A percentile compares a stretch with the other conserved stretches of the same genome.
These are phyloP conservation scores for Coemansia sp. DNA, from an alignment of 192 early-diverging fungal genomes.

Conservation along the genomic window DNA sequence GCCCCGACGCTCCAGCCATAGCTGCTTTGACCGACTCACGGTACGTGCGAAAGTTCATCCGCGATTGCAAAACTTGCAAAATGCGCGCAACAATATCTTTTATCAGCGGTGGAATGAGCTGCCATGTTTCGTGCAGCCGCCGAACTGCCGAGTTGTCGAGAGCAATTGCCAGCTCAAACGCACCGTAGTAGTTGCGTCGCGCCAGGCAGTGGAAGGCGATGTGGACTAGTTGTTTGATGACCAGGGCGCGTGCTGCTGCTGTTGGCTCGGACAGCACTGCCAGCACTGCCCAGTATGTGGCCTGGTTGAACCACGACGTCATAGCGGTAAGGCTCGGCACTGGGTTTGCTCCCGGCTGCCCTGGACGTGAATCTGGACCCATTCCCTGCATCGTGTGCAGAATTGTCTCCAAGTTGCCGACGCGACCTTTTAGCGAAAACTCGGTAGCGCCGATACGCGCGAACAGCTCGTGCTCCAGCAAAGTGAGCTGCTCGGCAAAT, in stretches of 20 bases:
- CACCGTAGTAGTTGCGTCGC: slow-evolving; percentile 54
- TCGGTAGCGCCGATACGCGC: slow-evolving; percentile 62
- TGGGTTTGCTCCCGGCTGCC: slow-evolving; percentile 21
- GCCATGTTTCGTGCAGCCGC: slow-evolving; percentile 53
- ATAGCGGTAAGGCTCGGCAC: slow-evolving; percentile 49
- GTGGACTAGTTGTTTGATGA: slow-evolving; percentile 51
- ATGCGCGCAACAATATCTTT: slow-evolving; percentile 47
- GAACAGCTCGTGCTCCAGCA: slow-evolving; percentile 73
- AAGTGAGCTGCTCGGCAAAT: slow-evolving; percentile 70
- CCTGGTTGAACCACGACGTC: slow-evolving; percentile 56
- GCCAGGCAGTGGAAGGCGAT: slow-evolving; percentile 55
- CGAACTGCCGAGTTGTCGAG: slow-evolving; percentile 53
- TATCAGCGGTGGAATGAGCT: slow-evolving; percentile 42
- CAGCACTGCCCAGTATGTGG: slow-evolving; percentile 54
- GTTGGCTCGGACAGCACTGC: slow-evolving; percentile 46
- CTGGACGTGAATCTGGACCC: slow-evolving; percentile 23
- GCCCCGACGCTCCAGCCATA: slow-evolving; percentile 39
- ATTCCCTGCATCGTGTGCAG: slow-evolving; percentile 50
- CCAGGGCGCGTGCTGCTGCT: slow-evolving; percentile 38
- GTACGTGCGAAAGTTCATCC: slow-evolving; percentile 53
- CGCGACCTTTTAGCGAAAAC: slow-evolving; percentile 57
- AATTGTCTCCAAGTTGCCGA: slow-evolving; percentile 49
- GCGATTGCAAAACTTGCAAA: slow-evolving; percentile 43
- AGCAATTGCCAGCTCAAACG: slow-evolving; percentile 55
- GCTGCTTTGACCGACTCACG: slow-evolving; percentile 53